Evolutionary conservation across 305 asterid species (phyloP).

Genomic region (Fraxinus sp.): DNA sequence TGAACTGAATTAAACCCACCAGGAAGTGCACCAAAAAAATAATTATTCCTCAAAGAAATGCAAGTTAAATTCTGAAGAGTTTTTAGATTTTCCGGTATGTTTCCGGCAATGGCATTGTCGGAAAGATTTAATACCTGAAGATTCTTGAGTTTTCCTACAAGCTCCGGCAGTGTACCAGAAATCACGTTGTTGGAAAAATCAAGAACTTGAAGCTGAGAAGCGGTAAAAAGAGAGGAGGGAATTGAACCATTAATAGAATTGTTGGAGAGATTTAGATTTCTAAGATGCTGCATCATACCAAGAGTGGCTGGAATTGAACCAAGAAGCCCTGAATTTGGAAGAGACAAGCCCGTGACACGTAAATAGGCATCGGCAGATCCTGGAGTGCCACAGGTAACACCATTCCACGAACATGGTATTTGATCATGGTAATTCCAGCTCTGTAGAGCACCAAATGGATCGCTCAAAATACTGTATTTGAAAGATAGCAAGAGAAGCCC

Average conservation of each 20-base stretch:
- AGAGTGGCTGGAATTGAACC: conserved; percentile 64
- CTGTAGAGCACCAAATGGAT: conserved; percentile 54
- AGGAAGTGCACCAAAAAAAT: conserved; percentile 58
- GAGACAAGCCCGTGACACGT: conserved; percentile 57
- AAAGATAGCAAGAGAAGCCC: conserved; percentile 63
- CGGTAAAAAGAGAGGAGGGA: conserved; percentile 52
- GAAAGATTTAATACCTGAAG: conserved; percentile 73
- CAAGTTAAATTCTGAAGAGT: conserved; percentile 45
- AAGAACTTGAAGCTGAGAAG: conserved; percentile 51
- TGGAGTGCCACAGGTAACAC: conserved; percentile 59
- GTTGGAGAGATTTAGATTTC: conserved; percentile 55
- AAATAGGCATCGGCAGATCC: conserved; percentile 47
- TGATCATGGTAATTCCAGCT: conserved; percentile 50
- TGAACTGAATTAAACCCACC: conserved; percentile 52
- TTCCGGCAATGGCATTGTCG: conserved; percentile 67
- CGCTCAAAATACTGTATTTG: conserved; percentile 49
- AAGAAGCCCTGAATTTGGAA: conserved; percentile 55
- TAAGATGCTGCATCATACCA: conserved; percentile 60
- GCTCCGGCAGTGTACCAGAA: conserved; percentile 61
- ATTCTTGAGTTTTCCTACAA: conserved; percentile 39
- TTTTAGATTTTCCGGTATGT: conserved; percentile 48
- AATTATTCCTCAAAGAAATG: conserved; percentile 60
- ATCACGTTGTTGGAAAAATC: conserved; percentile 71
- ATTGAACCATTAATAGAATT: conserved; percentile 75
- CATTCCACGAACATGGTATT: conserved; percentile 77